Evolutionary conservation across 768 basidiomycete species (phyloP).

Genomic region (Lactarius vividus): DNA sequence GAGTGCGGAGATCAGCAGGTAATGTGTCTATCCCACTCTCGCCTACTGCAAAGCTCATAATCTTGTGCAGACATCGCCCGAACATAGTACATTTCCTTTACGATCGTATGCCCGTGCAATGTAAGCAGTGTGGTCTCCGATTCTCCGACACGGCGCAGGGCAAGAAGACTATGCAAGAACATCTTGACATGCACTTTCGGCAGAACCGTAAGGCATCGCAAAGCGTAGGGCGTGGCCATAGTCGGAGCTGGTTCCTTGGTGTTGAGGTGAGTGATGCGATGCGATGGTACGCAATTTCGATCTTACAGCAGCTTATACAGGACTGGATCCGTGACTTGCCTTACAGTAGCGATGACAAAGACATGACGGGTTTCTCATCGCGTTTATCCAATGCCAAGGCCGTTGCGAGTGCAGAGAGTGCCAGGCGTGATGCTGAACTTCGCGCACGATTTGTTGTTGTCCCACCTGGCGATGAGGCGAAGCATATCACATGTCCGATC

Average conservation of each 20-base stretch:
- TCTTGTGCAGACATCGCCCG: slow-evolving; percentile 51
- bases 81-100: slow-evolving; percentile 67
- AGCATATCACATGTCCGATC: slow-evolving; percentile 83
- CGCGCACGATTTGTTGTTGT: slow-evolving; percentile 81
- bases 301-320: slow-evolving; percentile 39
- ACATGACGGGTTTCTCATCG: slow-evolving; percentile 49
- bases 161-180: slow-evolving; percentile 77
- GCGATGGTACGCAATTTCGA: not conserved
- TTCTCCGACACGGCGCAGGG: slow-evolving; percentile 72
- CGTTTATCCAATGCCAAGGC: slow-evolving; percentile 54
- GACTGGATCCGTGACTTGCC: slow-evolving; percentile 82
- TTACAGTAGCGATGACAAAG: slow-evolving; percentile 65
- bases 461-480: slow-evolving; percentile 86
- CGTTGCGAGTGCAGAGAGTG: slow-evolving; percentile 58
- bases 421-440: slow-evolving; percentile 73
- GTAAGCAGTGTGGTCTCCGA: slow-evolving; percentile 91
- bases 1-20: slow-evolving; percentile 73
- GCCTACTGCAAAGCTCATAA: not conserved
- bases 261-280: slow-evolving; percentile 59
- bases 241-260: slow-evolving; percentile 84
- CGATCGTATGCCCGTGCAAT: slow-evolving; percentile 72
- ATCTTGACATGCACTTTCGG: slow-evolving; percentile 95
- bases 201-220: slow-evolving; percentile 84
- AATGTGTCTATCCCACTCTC: slow-evolving; percentile 6
- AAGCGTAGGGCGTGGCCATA: slow-evolving; percentile 78